Base-by-base conservation (phyloP, 192 early-diverging fungal species). In the Borealophlyctis nickersoniae region DNA sequence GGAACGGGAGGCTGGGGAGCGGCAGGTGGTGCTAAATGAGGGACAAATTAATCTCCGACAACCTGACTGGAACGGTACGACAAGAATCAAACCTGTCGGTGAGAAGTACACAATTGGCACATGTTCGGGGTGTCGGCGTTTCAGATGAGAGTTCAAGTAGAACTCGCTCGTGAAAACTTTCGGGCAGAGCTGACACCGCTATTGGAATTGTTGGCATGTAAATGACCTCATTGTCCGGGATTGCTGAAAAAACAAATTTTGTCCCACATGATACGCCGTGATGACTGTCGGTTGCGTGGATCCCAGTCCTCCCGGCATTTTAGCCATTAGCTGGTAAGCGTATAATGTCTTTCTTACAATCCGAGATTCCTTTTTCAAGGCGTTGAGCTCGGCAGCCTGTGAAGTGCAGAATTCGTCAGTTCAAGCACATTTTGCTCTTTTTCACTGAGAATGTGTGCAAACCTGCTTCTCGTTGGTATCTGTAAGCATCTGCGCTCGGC, bases 321-420 rank as follows among this genome's bases (percentile, higher is more conserved):
- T 79, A 26, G 74, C 65, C 79, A 81, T 77, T 19, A 84, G 52
- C 64, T 84, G 77, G 49, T 80, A 84, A 5, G 80, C 78, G 52
- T 74, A 80, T 9, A 80, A 27, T 24, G 71, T 61, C 45, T 84
- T 84, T 35, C 76, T 66, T 2, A 82, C 57, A n/a, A 66, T 57
- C 26, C 77, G 56, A 24, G 69, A 68, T 48, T 84, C 77, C 52
- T 81, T 81, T 58, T 73, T 67, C 14, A 72, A 23, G 9, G 48
- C 64, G 3, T 60, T 56, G 11, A 76, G 16, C 30, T 80, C 72
- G 32, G 39, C 33, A 1, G 2, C 31, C 74, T 83, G 60, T 4
- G 14, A 26, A 45, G 16, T 5, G 7, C 19, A 30, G 35, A 58
- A 58, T 26, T 7, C 4, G n/a, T 29, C 31, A 54, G 53, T 72